These are phyloP conservation scores for Teunomyces gatunensis DNA, from an alignment of 805 yeast species.

Conservation along the genomic window DNA sequence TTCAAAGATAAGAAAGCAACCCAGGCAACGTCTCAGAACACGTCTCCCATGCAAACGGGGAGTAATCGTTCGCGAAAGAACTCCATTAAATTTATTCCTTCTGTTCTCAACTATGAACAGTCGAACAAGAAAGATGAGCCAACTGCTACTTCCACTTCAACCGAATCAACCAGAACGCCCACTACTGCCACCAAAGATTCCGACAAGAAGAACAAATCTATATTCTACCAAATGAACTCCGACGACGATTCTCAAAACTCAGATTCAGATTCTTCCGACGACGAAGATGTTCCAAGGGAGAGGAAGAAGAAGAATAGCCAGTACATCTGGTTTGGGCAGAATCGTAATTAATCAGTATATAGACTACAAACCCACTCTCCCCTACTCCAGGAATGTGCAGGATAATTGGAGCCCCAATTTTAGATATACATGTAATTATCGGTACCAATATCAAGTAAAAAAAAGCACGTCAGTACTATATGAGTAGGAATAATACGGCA, in stretches of 20 bases:
- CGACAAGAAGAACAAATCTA: conserved; percentile 14
- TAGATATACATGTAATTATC: not conserved
- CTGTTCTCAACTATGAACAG: conserved; percentile 13
- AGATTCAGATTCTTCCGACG: conserved; percentile 9
- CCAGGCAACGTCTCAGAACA: conserved; percentile 1
- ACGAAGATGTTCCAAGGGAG: conserved; percentile 10
- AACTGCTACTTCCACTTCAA: not conserved
- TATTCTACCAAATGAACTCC: conserved; percentile 31
- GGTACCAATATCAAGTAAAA: too few species aligned
- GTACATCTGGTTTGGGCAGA: conserved; percentile 41
- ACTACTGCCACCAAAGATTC: not conserved
- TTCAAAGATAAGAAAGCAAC: conserved; percentile 7
- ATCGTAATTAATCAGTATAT: conserved; percentile 2
- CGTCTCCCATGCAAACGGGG: not conserved
- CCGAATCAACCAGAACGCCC: not conserved
- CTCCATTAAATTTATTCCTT: conserved; percentile 32
- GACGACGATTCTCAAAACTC: conserved; percentile 11
- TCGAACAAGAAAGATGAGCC: conserved; percentile 8
- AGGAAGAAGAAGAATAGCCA: conserved; percentile 14
- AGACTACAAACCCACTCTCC: too few species aligned
- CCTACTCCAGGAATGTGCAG: not conserved
- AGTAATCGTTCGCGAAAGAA: conserved; percentile 19
- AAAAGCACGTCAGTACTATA: conserved; percentile 5
- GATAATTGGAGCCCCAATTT: not conserved
- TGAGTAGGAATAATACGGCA: conserved; percentile 19